Conservation (phyloP, 805 yeast genomes). For the Barnettozyma sp. region DNA sequence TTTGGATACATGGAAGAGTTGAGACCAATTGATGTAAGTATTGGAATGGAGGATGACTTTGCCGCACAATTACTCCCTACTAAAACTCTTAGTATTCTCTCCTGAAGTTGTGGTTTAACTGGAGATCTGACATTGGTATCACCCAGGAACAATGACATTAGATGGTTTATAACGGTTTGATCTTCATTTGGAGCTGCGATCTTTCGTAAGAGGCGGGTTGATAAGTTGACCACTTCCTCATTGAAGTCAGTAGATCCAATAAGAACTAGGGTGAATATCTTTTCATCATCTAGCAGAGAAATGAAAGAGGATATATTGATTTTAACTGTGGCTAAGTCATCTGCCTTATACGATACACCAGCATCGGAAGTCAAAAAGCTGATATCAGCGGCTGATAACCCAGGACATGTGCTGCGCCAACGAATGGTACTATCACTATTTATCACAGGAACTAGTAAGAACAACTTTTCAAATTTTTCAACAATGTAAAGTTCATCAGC, state of each 20-base stretch:
- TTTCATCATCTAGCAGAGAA: conserved; percentile 27
- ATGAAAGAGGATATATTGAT: conserved; percentile 36
- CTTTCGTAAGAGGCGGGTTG: conserved; percentile 46
- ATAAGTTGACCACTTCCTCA: conserved; percentile 47
- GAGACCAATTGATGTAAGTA: conserved; percentile 54
- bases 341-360: conserved; percentile 50
- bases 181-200: conserved; percentile 47
- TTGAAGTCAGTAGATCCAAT: conserved; percentile 59
- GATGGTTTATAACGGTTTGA: conserved; percentile 32
- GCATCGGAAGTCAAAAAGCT: conserved; percentile 63
- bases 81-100: conserved; percentile 43
- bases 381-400: conserved; percentile 50
- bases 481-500: conserved; percentile 42
- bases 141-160: conserved; percentile 49
- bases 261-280: conserved; percentile 42
- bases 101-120: conserved; percentile 47
- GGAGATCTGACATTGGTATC: conserved; percentile 39
- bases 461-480: conserved; percentile 45
- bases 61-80: conserved; percentile 49
- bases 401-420: conserved; percentile 49
- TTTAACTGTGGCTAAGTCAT: conserved; percentile 38
- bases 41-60: conserved; percentile 32
- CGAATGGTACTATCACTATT: conserved; percentile 35
- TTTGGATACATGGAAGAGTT: conserved; percentile 41
- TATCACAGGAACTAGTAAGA: conserved; percentile 46